Percentiles rank a stretch among this genome's conserved stretches.
Conservation (phyloP, 768 basidiomycete genomes). For the Suillus plorans region DNA sequence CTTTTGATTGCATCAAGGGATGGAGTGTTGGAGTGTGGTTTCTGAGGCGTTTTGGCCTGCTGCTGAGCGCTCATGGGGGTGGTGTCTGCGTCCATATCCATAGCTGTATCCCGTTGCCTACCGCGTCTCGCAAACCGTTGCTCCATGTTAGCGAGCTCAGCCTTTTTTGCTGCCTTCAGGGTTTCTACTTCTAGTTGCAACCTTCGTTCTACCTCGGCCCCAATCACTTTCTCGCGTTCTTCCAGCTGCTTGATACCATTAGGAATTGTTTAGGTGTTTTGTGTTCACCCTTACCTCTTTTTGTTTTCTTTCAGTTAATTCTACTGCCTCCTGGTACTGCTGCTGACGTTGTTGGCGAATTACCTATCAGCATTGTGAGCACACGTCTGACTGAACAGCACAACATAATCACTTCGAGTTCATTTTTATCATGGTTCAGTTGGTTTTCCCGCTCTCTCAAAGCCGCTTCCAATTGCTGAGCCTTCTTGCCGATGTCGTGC, state of each 20-base stretch:
- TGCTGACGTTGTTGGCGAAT: too few species aligned
- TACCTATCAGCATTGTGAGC: background rate
- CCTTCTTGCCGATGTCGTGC: background rate
- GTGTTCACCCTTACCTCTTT: too few species aligned
- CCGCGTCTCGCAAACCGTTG: background rate
- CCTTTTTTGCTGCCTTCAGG: constrained; percentile 9
- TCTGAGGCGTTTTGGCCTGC: background rate
- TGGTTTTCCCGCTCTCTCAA: background rate
- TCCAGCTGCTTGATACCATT: background rate
- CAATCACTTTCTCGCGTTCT: background rate
- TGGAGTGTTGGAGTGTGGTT: background rate
- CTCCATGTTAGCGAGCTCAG: constrained; percentile 13
- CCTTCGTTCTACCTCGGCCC: background rate
- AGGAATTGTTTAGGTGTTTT: too few species aligned
- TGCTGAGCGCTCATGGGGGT: background rate
- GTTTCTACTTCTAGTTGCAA: constrained; percentile 3
- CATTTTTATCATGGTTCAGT: background rate
- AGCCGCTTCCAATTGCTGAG: background rate
- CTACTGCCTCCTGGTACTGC: too few species aligned
- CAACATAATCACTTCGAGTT: too few species aligned
- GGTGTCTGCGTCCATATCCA: background rate
- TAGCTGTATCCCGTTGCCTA: background rate
- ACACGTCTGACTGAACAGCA: background rate
- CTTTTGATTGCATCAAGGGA: background rate
- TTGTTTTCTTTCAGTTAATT: too few species aligned